Evolutionary conservation across 805 yeast genomes (phyloP), one percentile per base, ranked within the genome.

Genomic region (Candida schatavii): DNA sequence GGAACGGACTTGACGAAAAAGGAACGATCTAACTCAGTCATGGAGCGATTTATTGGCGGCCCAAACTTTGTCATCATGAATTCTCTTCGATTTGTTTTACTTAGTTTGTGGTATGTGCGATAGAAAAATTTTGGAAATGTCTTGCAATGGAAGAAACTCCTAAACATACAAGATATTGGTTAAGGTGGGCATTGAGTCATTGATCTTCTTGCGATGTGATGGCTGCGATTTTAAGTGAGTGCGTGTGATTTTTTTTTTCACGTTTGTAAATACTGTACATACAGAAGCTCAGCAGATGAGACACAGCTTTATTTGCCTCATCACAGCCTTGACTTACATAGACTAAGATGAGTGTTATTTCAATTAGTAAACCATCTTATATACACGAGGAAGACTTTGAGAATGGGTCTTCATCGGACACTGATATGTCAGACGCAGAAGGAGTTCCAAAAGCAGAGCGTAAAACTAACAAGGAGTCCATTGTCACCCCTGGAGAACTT

Each of bases 401-500:
- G 27, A 35, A 32, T 13, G 55, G 44, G 25, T 37, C 43, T 14
- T 72, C 67, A 23, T 61, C 69, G 1, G 80, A 72, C 35, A 51
- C 62, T 3, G 74, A 72, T 13, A 62, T 69, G 67, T 55, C 66
- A 1, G 77, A 70, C 34, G 59, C 37, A n/a, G 68, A 56, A 29
- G 41, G 34, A 11, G 39, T 33, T 14, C 28, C 41, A n/a, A 29
- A 39, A 35, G 15, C 18, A 18, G 19, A 31, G 35, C 19, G 10
- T 5, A 18, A 31, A 15, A 6, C 35, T 17, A 22, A 15, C 31
- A 40, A 32, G 13, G 40, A 48, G 41, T 50, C 58, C 34, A 61
- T 93, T 7, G 96, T 91, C 15, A 88, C 97, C 1, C 99, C 99
- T 0, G 99, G 99, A 7, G 97, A 93, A 59, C 67, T 90, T 39